phyloP scores from a whole-genome alignment of 805 yeast species.

The Wickerhamomyces bisporus region DNA sequence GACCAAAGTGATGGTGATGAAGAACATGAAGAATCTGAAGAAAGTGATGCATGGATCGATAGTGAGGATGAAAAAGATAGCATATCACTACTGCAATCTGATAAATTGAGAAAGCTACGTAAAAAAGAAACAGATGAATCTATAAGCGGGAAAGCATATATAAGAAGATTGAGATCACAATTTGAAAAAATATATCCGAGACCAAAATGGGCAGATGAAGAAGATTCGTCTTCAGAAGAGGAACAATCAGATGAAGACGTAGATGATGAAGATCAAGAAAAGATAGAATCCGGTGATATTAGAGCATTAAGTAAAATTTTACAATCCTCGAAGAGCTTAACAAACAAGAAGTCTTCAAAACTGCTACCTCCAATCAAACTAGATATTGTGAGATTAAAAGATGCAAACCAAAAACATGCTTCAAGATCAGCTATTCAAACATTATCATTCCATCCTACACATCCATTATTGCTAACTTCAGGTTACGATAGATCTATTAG shows the following conservation, averaged over 20 bases:
- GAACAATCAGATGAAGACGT: slow-evolving; percentile 26
- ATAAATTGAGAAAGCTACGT: slow-evolving; percentile 69
- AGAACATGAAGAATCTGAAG: slow-evolving; percentile 27
- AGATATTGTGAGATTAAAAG: slow-evolving; percentile 78
- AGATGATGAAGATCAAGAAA: slow-evolving; percentile 27
- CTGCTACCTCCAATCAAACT: slow-evolving; percentile 65
- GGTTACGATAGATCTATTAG: slow-evolving; percentile 90
- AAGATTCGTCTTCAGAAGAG: slow-evolving; percentile 17
- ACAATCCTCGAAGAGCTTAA: slow-evolving; percentile 34
- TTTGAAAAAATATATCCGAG: slow-evolving; percentile 68
- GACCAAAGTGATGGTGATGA: slow-evolving; percentile 18
- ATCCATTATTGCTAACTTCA: slow-evolving; percentile 80
- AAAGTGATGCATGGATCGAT: slow-evolving; percentile 70
- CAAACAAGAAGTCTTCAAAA: slow-evolving; percentile 35
- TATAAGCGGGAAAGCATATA: slow-evolving; percentile 57
- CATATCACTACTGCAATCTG: slow-evolving; percentile 54
- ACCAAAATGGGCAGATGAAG: slow-evolving; percentile 71
- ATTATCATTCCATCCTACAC: slow-evolving; percentile 75
- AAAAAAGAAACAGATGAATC: slow-evolving; percentile 45
- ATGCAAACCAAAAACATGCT: slow-evolving; percentile 68
- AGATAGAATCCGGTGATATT: slow-evolving; percentile 32
- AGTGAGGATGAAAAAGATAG: slow-evolving; percentile 79
- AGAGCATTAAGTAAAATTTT: slow-evolving; percentile 35
- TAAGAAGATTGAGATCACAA: slow-evolving; percentile 64
- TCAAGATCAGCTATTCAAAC: slow-evolving; percentile 83